A percentile compares a stretch with the other conserved stretches of the same genome.
Evolutionary conservation across 1,139 yeast species (phyloP).

Genomic region (Yamadazyma kanchanaburiensis): DNA sequence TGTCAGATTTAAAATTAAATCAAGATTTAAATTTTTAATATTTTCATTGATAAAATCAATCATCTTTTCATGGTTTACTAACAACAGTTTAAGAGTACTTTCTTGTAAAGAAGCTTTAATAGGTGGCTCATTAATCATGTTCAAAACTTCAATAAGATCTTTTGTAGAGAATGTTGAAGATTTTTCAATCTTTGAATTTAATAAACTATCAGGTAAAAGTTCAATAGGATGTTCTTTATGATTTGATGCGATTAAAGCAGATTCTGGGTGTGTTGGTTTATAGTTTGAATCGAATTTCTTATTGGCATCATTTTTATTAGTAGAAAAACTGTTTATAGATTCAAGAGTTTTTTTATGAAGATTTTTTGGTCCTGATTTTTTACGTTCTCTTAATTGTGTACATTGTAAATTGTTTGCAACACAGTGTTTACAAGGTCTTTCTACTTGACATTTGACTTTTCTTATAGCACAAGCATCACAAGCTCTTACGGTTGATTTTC

Average conservation of each 20-base stretch:
- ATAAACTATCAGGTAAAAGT: slow-evolving; percentile 11
- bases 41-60: slow-evolving; percentile 22
- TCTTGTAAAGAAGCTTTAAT: slow-evolving; percentile 22
- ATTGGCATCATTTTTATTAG: slow-evolving; percentile 13
- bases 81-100: slow-evolving; percentile 27
- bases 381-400: slow-evolving; percentile 35
- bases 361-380: slow-evolving; percentile 44
- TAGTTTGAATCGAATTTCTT: slow-evolving; percentile 9
- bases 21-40: slow-evolving; percentile 17
- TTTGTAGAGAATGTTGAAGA: slow-evolving; percentile 13
- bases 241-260: slow-evolving; percentile 13
- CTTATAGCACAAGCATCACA: slow-evolving; percentile 47
- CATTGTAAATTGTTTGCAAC: slow-evolving; percentile 33
- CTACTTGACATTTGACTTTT: slow-evolving; percentile 39
- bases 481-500: slow-evolving; percentile 49
- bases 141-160: slow-evolving; percentile 20
- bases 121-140: slow-evolving; percentile 21
- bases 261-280: slow-evolving; percentile 6
- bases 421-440: slow-evolving; percentile 41
- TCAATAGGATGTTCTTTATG: slow-evolving; percentile 16
- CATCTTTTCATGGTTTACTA: slow-evolving; percentile 21
- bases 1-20: slow-evolving; percentile 20
- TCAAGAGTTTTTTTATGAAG: slow-evolving; percentile 36
- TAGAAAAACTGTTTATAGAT: slow-evolving; percentile 26
- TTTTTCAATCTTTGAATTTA: slow-evolving; percentile 1